phyloP scores from a whole-genome alignment of 106 monocot species.

The Ottelia alismoides region DNA sequence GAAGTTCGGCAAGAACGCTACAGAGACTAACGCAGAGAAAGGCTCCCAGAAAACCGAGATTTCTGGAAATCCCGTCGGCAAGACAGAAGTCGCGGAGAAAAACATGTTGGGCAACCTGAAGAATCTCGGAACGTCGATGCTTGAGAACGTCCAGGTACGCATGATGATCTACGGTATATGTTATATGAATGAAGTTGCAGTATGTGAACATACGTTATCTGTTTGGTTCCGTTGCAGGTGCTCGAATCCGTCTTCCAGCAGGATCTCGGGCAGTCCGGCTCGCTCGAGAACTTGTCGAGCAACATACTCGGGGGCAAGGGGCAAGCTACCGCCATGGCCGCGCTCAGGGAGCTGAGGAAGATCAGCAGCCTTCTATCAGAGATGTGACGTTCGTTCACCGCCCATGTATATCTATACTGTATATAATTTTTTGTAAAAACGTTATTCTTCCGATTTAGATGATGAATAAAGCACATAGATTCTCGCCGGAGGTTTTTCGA shows the following conservation, averaged over 20 bases:
- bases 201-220: no score
- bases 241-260: conserved; percentile 23
- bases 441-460: no score
- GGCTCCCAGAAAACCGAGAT: no score
- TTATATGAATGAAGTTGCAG: no score
- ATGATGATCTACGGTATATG: neutral
- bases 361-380: conserved; percentile 19
- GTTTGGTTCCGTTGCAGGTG: no score
- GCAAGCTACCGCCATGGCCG: conserved; percentile 8
- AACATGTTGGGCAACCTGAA: conserved; percentile 29
- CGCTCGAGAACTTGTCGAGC: conserved; percentile 3
- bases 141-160: conserved; percentile 61
- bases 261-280: neutral
- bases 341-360: conserved; percentile 31
- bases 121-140: conserved; percentile 42
- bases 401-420: no score
- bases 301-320: conserved; percentile 5
- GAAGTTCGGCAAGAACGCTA: conserved; percentile 32
- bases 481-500: no score
- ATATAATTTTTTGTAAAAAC: no score
- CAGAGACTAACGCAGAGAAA: conserved; percentile 14
- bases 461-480: no score
- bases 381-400: no score
- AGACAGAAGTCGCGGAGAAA: conserved; percentile 17
- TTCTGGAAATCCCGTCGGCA: no score